Evolutionary conservation across 192 early-diverging fungal species (phyloP).

Genomic region (Coemansia interrupta): DNA sequence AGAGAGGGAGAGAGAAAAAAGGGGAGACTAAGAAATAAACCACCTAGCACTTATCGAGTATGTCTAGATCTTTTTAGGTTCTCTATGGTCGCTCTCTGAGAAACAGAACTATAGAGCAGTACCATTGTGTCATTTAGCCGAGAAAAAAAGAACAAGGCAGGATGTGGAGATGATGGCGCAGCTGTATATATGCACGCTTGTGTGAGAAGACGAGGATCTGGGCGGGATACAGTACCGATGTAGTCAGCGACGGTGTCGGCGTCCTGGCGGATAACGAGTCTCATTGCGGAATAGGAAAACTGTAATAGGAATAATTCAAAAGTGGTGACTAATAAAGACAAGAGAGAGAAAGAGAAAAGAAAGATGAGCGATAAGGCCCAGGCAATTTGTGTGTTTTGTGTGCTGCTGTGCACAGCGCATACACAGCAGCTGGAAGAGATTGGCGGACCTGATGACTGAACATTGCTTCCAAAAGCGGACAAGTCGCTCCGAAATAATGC

Average conservation of each 20-base stretch:
- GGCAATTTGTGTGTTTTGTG: conserved; percentile 3
- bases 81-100: too few species aligned
- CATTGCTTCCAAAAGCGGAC: not conserved
- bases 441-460: conserved; percentile 1
- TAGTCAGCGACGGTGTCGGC: conserved; percentile 70
- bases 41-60: too few species aligned
- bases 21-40: too few species aligned
- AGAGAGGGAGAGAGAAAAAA: too few species aligned
- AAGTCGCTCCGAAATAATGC: not conserved
- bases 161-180: not conserved
- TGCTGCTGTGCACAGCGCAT: too few species aligned
- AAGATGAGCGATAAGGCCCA: conserved; percentile 13
- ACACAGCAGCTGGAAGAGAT: too few species aligned
- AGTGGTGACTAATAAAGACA: not conserved
- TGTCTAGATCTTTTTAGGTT: too few species aligned
- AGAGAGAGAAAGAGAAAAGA: conserved; percentile 1
- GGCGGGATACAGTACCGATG: conserved; percentile 56
- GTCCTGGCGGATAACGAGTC: conserved; percentile 71
- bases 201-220: too few species aligned
- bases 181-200: not conserved
- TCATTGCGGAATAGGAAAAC: conserved; percentile 50
- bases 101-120: not conserved
- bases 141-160: not conserved
- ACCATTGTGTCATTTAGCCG: not conserved
- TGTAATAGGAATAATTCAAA: conserved; percentile 4